phyloP scores from a whole-genome alignment of 441 rosid genomes.

The Corymbia citriodora region DNA sequence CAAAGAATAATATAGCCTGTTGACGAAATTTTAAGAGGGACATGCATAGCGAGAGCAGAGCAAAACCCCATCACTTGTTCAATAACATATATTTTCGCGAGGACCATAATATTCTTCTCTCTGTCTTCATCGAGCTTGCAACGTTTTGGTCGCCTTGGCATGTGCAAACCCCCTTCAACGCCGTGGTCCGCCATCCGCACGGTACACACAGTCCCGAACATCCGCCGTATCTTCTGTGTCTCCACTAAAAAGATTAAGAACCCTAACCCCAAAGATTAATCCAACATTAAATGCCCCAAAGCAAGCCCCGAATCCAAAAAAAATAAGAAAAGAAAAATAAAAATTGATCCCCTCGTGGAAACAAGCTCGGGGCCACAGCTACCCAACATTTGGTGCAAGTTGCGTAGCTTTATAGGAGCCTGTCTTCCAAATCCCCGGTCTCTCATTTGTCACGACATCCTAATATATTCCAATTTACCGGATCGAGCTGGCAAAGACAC shows the following conservation, averaged over 20 bases:
- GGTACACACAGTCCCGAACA: slow-evolving; percentile 24
- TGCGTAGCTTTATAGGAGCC: neutral
- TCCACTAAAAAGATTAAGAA: slow-evolving; percentile 5
- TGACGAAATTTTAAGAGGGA: neutral
- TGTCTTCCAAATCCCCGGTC: neutral
- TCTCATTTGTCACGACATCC: slow-evolving; percentile 1
- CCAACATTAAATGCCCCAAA: neutral
- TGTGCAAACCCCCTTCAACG: slow-evolving; percentile 30
- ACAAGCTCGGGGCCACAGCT: slow-evolving; percentile 9
- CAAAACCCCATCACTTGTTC: neutral
- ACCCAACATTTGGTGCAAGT: neutral
- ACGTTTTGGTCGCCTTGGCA: slow-evolving; percentile 8
- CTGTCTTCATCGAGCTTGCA: slow-evolving; percentile 2
- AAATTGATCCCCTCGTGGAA: slow-evolving; percentile 3
- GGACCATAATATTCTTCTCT: neutral
- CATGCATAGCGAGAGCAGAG: neutral
- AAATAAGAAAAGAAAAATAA: too few species aligned
- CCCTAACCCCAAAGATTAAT: neutral
- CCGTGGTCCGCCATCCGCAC: slow-evolving; percentile 30
- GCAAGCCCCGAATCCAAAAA: neutral
- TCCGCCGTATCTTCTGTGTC: slow-evolving; percentile 46
- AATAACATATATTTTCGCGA: neutral
- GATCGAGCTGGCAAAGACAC: slow-evolving; percentile 21
- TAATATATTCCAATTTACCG: neutral
- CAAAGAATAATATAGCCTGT: neutral